A percentile compares a stretch with the other conserved stretches of the same genome.
Evolutionary conservation across 306 rosid genomes (phyloP).

Genomic region (Bauhinia variegata): DNA sequence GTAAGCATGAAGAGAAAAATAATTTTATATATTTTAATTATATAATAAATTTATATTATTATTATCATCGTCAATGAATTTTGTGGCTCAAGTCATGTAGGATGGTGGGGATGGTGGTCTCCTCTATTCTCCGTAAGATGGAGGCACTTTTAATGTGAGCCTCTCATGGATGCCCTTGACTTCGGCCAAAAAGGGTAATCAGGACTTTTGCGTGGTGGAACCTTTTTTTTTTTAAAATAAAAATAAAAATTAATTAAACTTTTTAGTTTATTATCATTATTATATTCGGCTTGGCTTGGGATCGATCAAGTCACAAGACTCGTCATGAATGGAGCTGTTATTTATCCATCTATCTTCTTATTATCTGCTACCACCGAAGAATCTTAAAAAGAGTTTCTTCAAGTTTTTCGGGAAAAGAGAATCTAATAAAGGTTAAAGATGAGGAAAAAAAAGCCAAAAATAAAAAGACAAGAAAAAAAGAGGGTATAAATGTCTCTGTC

Average conservation of each 20-base stretch:
- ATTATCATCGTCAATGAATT: conserved; percentile 2
- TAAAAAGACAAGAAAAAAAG: not conserved
- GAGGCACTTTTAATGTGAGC: conserved; percentile 57
- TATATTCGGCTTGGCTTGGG: conserved; percentile 36
- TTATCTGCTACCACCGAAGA: conserved; percentile 37
- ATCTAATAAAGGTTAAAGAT: conserved; percentile 35
- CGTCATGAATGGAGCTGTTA: conserved; percentile 7
- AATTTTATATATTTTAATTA: no score
- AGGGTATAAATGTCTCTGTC: not conserved
- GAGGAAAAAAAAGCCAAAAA: conserved; percentile 10
- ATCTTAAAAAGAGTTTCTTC: conserved; percentile 25
- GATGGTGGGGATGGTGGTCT: conserved; percentile 9
- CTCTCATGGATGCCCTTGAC: conserved; percentile 53
- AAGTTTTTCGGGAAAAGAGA: conserved; percentile 34
- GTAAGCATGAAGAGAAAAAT: not conserved
- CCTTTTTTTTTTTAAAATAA: no score
- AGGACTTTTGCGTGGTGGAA: conserved; percentile 35
- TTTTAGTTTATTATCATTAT: not conserved
- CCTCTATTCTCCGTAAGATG: conserved; percentile 40
- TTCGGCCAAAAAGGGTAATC: conserved; percentile 43
- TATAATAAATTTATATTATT: not conserved
- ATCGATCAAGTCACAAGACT: not conserved
- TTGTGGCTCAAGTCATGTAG: conserved; percentile 34
- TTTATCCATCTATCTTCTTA: not conserved
- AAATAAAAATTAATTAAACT: not conserved